These are phyloP conservation scores for Sarocladium strictum DNA, from an alignment of 2,329 filamentous ascomycete species.

Conservation along the genomic window DNA sequence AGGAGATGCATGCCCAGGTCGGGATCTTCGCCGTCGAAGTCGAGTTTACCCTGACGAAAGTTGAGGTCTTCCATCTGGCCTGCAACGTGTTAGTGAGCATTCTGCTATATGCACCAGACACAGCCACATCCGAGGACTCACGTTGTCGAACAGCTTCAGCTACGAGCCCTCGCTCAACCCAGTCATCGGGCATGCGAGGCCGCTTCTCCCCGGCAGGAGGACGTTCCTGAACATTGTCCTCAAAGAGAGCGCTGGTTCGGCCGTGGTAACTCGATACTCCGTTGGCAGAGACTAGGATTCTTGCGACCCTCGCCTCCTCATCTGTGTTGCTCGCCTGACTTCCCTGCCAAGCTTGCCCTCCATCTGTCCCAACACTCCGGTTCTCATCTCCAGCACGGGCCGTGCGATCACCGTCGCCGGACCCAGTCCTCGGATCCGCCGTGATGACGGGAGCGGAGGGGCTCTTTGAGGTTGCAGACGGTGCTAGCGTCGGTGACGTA, in stretches of 20 bases:
- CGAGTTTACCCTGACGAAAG: slow-evolving; percentile 36
- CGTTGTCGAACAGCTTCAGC: slow-evolving; percentile 41
- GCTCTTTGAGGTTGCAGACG: background rate
- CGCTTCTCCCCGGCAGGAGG: slow-evolving; percentile 12
- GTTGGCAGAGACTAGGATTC: slow-evolving; percentile 33
- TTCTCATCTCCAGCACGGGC: background rate
- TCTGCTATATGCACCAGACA: no score
- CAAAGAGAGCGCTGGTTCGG: slow-evolving; percentile 42
- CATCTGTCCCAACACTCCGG: background rate
- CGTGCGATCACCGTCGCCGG: background rate
- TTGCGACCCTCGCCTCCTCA: slow-evolving; percentile 20
- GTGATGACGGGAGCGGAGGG: background rate
- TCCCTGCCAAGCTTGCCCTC: slow-evolving; percentile 5
- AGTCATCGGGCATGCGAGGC: slow-evolving; percentile 28
- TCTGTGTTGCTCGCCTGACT: slow-evolving; percentile 5
- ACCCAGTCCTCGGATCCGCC: background rate
- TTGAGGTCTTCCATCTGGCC: slow-evolving; percentile 44
- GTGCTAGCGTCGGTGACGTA: background rate
- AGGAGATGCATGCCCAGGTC: slow-evolving; percentile 46
- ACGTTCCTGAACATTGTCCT: slow-evolving; percentile 25
- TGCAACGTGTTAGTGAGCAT: slow-evolving; percentile 14
- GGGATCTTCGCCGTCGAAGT: slow-evolving; percentile 50
- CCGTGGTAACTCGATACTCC: slow-evolving; percentile 41
- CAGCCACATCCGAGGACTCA: no score
- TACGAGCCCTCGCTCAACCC: slow-evolving; percentile 38